Evolutionary conservation across 495 filamentous ascomycete species (phyloP), one percentile per base, ranked within the genome.

Genomic region (Parachaetomium inaequale): DNA sequence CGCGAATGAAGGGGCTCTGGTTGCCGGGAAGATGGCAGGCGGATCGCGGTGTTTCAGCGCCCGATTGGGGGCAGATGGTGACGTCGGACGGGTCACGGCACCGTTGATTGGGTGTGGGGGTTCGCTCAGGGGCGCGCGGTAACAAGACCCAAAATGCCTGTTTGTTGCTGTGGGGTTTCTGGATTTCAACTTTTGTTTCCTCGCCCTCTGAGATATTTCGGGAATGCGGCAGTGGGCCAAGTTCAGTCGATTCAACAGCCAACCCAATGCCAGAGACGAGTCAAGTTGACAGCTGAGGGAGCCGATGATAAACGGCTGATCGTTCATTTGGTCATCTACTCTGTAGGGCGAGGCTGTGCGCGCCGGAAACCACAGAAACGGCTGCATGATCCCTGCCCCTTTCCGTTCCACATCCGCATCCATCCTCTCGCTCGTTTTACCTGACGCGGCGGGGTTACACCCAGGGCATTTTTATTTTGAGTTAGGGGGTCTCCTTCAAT

Each of bases 1-100:
- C 47, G 45, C 59, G 63, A 69, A 70, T 72, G 68, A 72, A 72
- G 72, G 68, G 68, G 68, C 63, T 61, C 56, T 66, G 66, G 57
- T 21, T 51, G 42, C 62, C 63, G 58, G 69, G 68, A 60, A 63
- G 49, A 56, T 63, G 59, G 62, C 64, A 54, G 65, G 65, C 62
- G 66, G 64, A 60, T 45, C 36, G 25, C 67, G 59, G 21, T 69
- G 66, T 70, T 70, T 72, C 67, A 74, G 69, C 28, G 65, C 60
- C 59, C 49, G 54, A 64, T 50, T 34, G 28, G 63, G 59, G 60
- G 43, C 11, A n/a, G 63, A 59, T 52, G 56, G 66, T 67, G 66
- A 66, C 62, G 62, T 67, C 62, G 53, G 38, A 55, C 55, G 19
- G 49, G 28, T 10, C 19, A 55, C 34, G 6, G 28, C 64, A 53